Evolutionary conservation across 495 filamentous ascomycete species (phyloP).

Genomic region (Podospora pseudocomata): DNA sequence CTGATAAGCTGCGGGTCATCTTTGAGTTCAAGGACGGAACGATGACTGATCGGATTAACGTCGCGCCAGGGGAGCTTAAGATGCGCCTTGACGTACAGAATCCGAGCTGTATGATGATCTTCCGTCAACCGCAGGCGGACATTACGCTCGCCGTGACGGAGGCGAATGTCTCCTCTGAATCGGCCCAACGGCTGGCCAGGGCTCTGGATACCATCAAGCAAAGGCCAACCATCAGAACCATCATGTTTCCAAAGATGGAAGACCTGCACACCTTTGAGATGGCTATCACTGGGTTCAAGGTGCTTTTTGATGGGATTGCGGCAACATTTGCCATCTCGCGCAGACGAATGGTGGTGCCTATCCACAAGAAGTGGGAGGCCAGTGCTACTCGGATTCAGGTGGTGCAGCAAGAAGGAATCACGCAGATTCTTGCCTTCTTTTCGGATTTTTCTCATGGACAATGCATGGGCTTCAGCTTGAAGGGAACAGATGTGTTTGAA

Average conservation of each 20-base stretch:
- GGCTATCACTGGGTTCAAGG: slow-evolving; percentile 71
- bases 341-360: slow-evolving; percentile 81
- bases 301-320: slow-evolving; percentile 71
- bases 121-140: slow-evolving; percentile 63
- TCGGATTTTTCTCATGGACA: slow-evolving; percentile 75
- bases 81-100: slow-evolving; percentile 57
- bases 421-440: slow-evolving; percentile 79
- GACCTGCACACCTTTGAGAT: slow-evolving; percentile 74
- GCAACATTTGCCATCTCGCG: slow-evolving; percentile 74
- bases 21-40: slow-evolving; percentile 64
- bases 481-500: slow-evolving; percentile 76
- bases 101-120: slow-evolving; percentile 58
- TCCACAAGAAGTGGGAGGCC: slow-evolving; percentile 88
- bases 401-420: slow-evolving; percentile 64
- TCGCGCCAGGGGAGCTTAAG: slow-evolving; percentile 71
- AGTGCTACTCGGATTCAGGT: slow-evolving; percentile 70
- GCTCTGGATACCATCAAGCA: slow-evolving; percentile 45
- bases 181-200: slow-evolving; percentile 51
- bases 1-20: slow-evolving; percentile 66
- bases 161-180: slow-evolving; percentile 55
- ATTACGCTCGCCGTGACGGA: slow-evolving; percentile 66
- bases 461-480: slow-evolving; percentile 83
- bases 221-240: slow-evolving; percentile 49
- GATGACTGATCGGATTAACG: slow-evolving; percentile 69
- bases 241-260: slow-evolving; percentile 48